Conservation (phyloP, 306 rosid genomes). For the Prunus armeniaca region DNA sequence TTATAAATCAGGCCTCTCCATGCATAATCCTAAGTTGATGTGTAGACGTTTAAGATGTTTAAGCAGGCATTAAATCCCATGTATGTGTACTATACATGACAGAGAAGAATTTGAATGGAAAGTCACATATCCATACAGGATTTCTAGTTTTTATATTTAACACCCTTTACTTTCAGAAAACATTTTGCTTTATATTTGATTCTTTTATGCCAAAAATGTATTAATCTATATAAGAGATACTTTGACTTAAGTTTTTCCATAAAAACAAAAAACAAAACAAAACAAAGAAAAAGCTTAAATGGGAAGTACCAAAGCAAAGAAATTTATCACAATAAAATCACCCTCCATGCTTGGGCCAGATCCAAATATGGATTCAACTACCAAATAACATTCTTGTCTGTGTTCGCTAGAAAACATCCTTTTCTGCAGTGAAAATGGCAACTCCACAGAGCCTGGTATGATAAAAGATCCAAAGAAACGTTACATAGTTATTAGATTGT, state of each 20-base stretch:
- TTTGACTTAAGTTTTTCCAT: not conserved
- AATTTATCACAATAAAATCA: slow-evolving; percentile 70
- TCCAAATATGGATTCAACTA: slow-evolving; percentile 62
- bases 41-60: not conserved
- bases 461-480: slow-evolving; percentile 25
- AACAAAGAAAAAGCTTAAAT: not conserved
- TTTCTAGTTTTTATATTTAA: not conserved
- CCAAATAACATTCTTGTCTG: slow-evolving; percentile 54
- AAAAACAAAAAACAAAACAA: not conserved
- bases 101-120: not conserved
- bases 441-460: slow-evolving; percentile 41
- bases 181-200: not conserved
- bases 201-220: not conserved
- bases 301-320: slow-evolving; percentile 72
- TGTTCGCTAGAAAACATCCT: slow-evolving; percentile 45
- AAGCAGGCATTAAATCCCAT: not conserved
- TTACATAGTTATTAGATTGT: not conserved
- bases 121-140: not conserved
- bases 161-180: not conserved
- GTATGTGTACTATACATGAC: not conserved
- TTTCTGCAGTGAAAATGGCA: slow-evolving; percentile 52
- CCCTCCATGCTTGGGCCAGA: slow-evolving; percentile 51
- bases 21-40: not conserved
- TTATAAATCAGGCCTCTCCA: not conserved
- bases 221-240: not conserved